Percentiles rank a stretch among this genome's conserved stretches.
These are phyloP conservation scores for Peronospora tabacina DNA, from an alignment of 352 stramenopile species.

Conservation along the genomic window DNA sequence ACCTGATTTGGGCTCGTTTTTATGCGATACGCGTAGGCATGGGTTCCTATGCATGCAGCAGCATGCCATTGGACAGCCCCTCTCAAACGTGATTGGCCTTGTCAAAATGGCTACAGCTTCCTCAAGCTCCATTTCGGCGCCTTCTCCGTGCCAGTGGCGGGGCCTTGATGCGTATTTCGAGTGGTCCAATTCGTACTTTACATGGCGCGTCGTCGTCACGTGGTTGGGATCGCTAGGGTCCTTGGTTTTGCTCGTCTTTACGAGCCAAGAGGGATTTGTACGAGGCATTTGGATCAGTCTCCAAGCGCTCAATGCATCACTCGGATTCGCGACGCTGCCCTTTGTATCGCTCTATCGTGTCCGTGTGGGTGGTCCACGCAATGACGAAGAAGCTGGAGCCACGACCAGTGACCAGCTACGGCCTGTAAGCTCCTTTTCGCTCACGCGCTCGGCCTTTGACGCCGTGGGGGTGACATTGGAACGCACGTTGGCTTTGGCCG, in stretches of 20 bases:
- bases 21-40: too few species aligned
- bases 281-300: constrained; percentile 44
- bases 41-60: too few species aligned
- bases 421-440: constrained; percentile 40
- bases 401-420: constrained; percentile 11
- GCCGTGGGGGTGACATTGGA: constrained; percentile 33
- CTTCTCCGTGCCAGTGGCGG: constrained; percentile 16
- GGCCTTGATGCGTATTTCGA: constrained; percentile 43
- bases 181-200: constrained; percentile 69
- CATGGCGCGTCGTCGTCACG: constrained; percentile 42
- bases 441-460: constrained; percentile 43
- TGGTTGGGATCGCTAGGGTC: constrained; percentile 41
- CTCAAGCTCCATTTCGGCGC: not conserved
- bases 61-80: not conserved
- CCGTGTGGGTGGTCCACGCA: not conserved
- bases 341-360: constrained; percentile 37
- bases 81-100: not conserved
- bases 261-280: constrained; percentile 26
- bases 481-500: constrained; percentile 39
- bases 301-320: constrained; percentile 47
- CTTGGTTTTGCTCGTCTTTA: constrained; percentile 35
- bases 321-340: constrained; percentile 48
- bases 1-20: not conserved
- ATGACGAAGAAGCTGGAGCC: not conserved
- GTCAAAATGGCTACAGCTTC: constrained; percentile 10